Base-by-base conservation (phyloP, 352 stramenopile species). In the Phytopythium ostracodes region DNA sequence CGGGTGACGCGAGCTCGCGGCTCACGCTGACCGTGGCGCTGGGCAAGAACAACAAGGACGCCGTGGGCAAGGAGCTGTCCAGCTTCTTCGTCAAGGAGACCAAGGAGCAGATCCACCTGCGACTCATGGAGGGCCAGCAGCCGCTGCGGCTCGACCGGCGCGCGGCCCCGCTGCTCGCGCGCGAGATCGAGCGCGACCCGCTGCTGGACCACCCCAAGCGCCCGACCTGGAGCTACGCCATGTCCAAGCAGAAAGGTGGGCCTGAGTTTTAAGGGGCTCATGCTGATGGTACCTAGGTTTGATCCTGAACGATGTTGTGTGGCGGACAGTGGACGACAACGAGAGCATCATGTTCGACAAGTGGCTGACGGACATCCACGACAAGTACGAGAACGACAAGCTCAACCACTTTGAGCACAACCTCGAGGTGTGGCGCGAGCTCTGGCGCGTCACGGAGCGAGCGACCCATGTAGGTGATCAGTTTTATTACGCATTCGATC, bases 351-450 rank as follows among this genome's bases (percentile, higher is more conserved):
- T 91, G 78, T 96, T 96, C 63, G 81, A 94, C 61, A 68, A 81
- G 51, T 96, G 87, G 87, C 76, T 96, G 62, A 79, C 73, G n/a
- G 80, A 77, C 58, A 94, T 96, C 66, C 79, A 95, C 65, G 68
- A 88, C 64, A 92, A 93, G 63, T 96, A 91, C 63, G 65, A 84
- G 58, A 77, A 87, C 55, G 80, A 95, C 27, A 71, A 92, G 61
- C 70, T 95, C 51, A 95, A 93, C 62, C 81, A 91, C 56, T 95
- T 93, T 64, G 87, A 95, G 59, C 84, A 91, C 65, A 95, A 95
- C 59, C 56, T 95, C 25, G 82, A 95, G 60, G 84, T 93, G 2
- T 95, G 87, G 87, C 78, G 87, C 22, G 81, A 95, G 61, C 68
- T 95, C n/a, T 95, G 87, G 87, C 87, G 87, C 56, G 84, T 95